These are phyloP conservation scores for Lobosporangium transversale DNA, from an alignment of 192 early-diverging fungal genomes.

Conservation along the genomic window DNA sequence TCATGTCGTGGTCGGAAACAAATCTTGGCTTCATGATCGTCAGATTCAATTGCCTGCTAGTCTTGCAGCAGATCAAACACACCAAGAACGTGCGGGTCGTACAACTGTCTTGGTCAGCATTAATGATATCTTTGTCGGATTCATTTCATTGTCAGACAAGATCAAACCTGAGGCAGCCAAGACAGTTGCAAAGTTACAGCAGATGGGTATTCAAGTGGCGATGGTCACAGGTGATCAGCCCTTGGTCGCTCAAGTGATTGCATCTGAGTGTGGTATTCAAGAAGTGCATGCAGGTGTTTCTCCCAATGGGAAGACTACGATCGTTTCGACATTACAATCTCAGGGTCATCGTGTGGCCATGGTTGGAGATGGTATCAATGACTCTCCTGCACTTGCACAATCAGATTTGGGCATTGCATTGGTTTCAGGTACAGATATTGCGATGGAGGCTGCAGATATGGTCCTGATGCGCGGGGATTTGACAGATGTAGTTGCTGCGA, in stretches of 20 bases:
- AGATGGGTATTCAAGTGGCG: constrained; percentile 79
- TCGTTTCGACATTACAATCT: constrained; percentile 79
- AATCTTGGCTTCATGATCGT: constrained; percentile 63
- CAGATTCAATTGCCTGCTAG: constrained; percentile 56
- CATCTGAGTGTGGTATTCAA: constrained; percentile 81
- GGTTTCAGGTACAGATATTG: constrained; percentile 93
- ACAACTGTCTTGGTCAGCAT: constrained; percentile 86
- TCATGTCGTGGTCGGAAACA: constrained; percentile 80
- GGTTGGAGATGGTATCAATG: constrained; percentile 98
- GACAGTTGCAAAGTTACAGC: constrained; percentile 74
- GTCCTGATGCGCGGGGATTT: constrained; percentile 93
- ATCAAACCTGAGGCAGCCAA: constrained; percentile 82
- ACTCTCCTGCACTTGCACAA: constrained; percentile 88
- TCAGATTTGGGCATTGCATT: constrained; percentile 91
- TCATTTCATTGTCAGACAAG: constrained; percentile 85
- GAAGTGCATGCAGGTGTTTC: constrained; percentile 91
- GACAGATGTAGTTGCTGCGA: constrained; percentile 83
- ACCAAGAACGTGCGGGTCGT: constrained; percentile 73
- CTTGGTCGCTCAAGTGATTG: constrained; percentile 84
- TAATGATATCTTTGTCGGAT: constrained; percentile 66
- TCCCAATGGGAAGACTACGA: constrained; percentile 86
- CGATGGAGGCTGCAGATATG: constrained; percentile 92
- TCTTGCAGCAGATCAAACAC: constrained; percentile 45
- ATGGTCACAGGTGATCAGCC: constrained; percentile 97
- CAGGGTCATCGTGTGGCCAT: constrained; percentile 78